Base-by-base conservation (phyloP, 108 stramenopile genomes). In the Fragilaria radians region DNA sequence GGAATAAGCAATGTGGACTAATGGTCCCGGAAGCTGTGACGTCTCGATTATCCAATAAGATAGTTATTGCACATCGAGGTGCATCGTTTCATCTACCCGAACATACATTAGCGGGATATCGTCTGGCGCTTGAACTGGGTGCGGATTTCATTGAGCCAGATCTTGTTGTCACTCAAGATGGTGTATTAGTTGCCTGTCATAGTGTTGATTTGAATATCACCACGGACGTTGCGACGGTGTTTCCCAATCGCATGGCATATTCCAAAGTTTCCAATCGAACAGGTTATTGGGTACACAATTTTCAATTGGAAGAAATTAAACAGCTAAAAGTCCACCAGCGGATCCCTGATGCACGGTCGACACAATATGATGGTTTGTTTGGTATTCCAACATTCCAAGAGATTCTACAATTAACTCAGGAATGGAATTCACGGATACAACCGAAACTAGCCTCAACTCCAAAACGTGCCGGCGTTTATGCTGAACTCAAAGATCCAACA, bases 111-210 rank as follows among this genome's bases (percentile, higher is more conserved):
- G 71, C 62, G 48, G 81, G 78, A 4, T 93, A 93, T 59, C 79
- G 81, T 33, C 61, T 93, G 23, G 88, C 91, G 21, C 52, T 89
- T 7, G 88, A 89, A 47, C 57, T 93, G n/a, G 80, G 82, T 14
- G 81, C 87, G 25, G 84, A 93, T 46, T 93, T 78, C 61, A 83
- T 89, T 45, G 91, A 93, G 52, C 81, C 88, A 0, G 88, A 93
- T 67, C 59, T 88, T 46, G 79, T 86, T 0, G 63, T 84, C 23
- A 80, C 85, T 19, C 69, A 62, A 27, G 82, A 82, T 52, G 52
- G 54, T 21, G 52, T 71, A 24, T 53, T 86, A 46, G 53, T 86
- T 26, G 83, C 83, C 26, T 64, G 83, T 1, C 88, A 93, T 64
- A 65, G 68, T 24, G 32, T 88, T 0, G 78, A 83, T 67, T 54